These are phyloP conservation scores for Suillus tomentosus DNA, from an alignment of 768 basidiomycete genomes.

Conservation along the genomic window DNA sequence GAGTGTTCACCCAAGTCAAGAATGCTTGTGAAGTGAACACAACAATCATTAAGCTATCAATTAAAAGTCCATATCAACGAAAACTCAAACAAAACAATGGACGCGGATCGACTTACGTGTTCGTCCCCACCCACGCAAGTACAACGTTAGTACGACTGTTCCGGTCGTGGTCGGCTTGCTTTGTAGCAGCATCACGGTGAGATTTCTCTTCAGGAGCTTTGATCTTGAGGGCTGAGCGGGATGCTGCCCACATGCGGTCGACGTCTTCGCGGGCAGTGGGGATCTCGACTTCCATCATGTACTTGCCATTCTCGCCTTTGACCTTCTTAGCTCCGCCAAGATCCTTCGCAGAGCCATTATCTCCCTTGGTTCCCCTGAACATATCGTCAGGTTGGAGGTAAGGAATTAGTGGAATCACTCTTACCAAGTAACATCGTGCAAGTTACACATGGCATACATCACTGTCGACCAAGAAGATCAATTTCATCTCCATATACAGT, in stretches of 20 bases:
- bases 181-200: constrained; percentile 84
- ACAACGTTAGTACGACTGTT: constrained; percentile 86
- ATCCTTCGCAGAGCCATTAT: constrained; percentile 86
- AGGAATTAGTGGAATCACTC: constrained; percentile 8
- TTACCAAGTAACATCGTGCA: constrained; percentile 84
- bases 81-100: constrained; percentile 4
- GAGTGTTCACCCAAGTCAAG: constrained; percentile 64
- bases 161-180: constrained; percentile 85
- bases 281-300: constrained; percentile 83
- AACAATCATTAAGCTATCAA: constrained; percentile 62
- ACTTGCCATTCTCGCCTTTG: constrained; percentile 81
- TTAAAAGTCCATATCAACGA: constrained; percentile 3
- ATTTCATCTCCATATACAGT: constrained; percentile 1
- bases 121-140: constrained; percentile 79
- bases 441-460: constrained; percentile 94
- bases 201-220: constrained; percentile 75
- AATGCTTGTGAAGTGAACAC: constrained; percentile 80
- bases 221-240: constrained; percentile 65
- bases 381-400: background rate
- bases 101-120: constrained; percentile 58
- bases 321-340: constrained; percentile 90
- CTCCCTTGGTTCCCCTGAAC: constrained; percentile 85
- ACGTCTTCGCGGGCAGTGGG: constrained; percentile 84
- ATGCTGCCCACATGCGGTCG: constrained; percentile 83
- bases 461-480: constrained; percentile 38